Base-by-base conservation (phyloP, 108 stramenopile genomes). In the Pseudonitzschia delicatissima region DNA sequence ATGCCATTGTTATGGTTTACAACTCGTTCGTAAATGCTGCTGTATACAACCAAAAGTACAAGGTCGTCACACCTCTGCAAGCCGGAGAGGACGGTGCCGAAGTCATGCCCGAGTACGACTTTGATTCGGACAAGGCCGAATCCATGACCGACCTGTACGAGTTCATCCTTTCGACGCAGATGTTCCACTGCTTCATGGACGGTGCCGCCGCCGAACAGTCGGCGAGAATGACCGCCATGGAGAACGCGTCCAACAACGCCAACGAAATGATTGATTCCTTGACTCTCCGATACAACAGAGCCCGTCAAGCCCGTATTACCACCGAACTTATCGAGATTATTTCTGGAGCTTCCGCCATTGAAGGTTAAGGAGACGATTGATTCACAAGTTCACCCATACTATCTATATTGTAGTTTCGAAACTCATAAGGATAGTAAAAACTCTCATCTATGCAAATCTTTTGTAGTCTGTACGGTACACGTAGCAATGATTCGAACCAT, bases 241-340 rank as follows among this genome's bases (percentile, higher is more conserved):
- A 99, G 85, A 99, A 99, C 76, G 99, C 99, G 17, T 92, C 96
- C 71, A 96, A 98, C 94, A 99, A 99, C 71, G 98, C 97, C 26
- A 85, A 85, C 25, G 98, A 98, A 68, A 86, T 99, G 95, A 97
- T 98, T 78, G 97, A 97, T 69, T 79, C 83, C 27, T 95, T 99
- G 77, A 97, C 96, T 25, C 89, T 99, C 59, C 78, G 79, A 74
- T 99, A 98, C 88, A 99, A 99, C 79, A 94, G 98, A 80, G 99
- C 98, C 48, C 96, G 99, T 81, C 99, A 99, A 92, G 93, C 98
- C 64, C 89, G 98, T 72, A 99, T 99, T 87, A 99, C 98, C 66
- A 99, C 99, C 34, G 99, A 99, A 91, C 99, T 99, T 68, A 99
- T 99, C 72, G 99, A 99, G 85, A 99, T 99, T 92, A 98, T 99